Evolutionary conservation across 2,329 filamentous ascomycete genomes (phyloP), one percentile per base, ranked within the genome.

Genomic region (Whalleya microplaca): DNA sequence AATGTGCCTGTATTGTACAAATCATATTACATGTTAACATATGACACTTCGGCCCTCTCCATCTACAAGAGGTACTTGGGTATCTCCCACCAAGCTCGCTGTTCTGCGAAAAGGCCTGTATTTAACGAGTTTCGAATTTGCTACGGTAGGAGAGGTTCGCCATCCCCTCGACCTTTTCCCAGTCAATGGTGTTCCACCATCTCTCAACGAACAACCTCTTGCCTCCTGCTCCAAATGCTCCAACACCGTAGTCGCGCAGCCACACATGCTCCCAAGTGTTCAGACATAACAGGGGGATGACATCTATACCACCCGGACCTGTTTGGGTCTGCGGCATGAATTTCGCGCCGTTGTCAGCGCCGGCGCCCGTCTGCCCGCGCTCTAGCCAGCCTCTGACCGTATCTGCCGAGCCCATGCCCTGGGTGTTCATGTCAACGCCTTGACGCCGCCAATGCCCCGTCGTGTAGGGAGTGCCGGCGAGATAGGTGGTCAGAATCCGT

Each of bases 221-320:
- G 48, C 91, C 92, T 44, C 79, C 81, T 53, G 87, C 73, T 4
- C 88, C 88, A 41, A 73, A 73, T 1, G 69, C 73, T 9, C 80
- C 80, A 27, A 86, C 71, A 49, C 84, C 84, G 74, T 90, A 97
- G 73, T 98, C 92, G 53, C 84, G 83, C 72, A 98, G 77, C 85
- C 90, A 99, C 8, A 89, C 88, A 76, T 98, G 95, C 79, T 98
- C 89, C 95, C 95, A 99, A 4, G 92, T 96, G 77, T 92, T 98
- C 57, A 98, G 83, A 72, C 94, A 97, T 66, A 99, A 78, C 58
- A 98, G 80, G 12, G 94, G 93, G 54, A 86, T 80, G 32, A 93
- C 74, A 47, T 89, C 82, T 62, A 85, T 82, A 55, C 87, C 88
- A 41, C 89, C 89, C 1, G 89, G 86, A 4, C 86, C 82, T 56